phyloP scores from a whole-genome alignment of 2,329 filamentous ascomycete genomes.

The Decorospora gaudefroyi region DNA sequence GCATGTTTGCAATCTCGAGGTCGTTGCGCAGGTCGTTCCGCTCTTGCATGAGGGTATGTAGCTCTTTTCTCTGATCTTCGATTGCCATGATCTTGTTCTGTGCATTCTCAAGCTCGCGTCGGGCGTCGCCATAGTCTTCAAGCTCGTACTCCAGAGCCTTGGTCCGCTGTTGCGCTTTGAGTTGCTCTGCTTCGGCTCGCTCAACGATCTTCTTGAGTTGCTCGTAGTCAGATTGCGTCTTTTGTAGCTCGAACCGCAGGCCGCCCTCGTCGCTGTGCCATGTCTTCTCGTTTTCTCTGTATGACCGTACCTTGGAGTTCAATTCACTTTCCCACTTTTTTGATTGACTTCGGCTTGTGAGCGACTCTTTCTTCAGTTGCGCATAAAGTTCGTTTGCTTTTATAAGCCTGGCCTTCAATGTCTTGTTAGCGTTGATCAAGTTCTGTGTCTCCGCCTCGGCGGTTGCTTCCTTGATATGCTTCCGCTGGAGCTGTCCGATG shows the following conservation, averaged over 20 bases:
- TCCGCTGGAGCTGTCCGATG: slow-evolving; percentile 75
- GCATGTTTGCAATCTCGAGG: slow-evolving; percentile 62
- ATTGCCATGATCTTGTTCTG: slow-evolving; percentile 41
- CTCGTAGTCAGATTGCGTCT: slow-evolving; percentile 63
- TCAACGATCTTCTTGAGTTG: slow-evolving; percentile 69
- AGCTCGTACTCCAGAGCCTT: slow-evolving; percentile 63
- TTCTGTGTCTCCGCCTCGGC: slow-evolving; percentile 83
- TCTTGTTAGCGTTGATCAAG: slow-evolving; percentile 74
- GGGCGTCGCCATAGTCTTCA: slow-evolving; percentile 59
- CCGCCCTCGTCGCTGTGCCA: slow-evolving; percentile 63
- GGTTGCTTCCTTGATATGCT: slow-evolving; percentile 75
- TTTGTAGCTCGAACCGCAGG: slow-evolving; percentile 63
- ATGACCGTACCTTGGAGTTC: slow-evolving; percentile 65
- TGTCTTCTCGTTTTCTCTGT: slow-evolving; percentile 72
- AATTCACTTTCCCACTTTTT: slow-evolving; percentile 80
- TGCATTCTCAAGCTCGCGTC: slow-evolving; percentile 38
- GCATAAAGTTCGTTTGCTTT: slow-evolving; percentile 72
- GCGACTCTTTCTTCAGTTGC: slow-evolving; percentile 71
- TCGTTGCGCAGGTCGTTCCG: slow-evolving; percentile 63
- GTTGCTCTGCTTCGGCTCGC: slow-evolving; percentile 69
- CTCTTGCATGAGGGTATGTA: slow-evolving; percentile 61
- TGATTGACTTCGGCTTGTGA: slow-evolving; percentile 70
- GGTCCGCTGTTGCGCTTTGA: slow-evolving; percentile 58
- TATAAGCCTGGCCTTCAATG: slow-evolving; percentile 71
- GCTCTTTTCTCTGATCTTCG: slow-evolving; percentile 44